These are phyloP conservation scores for Rhododendron williamsianum DNA, from an alignment of 148 eudicot species.

Conservation along the genomic window DNA sequence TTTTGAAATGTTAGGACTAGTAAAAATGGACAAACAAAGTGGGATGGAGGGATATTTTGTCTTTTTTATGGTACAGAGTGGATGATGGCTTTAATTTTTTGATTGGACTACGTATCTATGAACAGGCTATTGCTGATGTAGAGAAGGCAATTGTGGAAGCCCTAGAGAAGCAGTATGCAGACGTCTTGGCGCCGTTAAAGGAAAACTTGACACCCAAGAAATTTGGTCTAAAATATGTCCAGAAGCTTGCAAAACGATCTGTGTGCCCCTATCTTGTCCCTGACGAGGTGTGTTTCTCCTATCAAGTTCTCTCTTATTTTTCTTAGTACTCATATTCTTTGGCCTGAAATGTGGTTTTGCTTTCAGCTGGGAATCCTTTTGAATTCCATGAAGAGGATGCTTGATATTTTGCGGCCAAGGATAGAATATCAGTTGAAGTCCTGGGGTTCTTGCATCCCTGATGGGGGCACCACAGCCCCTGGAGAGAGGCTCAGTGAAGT, in stretches of 20 bases:
- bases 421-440: conserved; percentile 57
- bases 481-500: conserved; percentile 70
- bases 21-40: not conserved
- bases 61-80: not conserved
- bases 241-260: conserved; percentile 57
- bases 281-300: conserved; percentile 39
- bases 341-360: not conserved
- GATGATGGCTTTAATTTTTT: not conserved
- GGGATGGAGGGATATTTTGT: not conserved
- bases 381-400: conserved; percentile 82
- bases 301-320: not conserved
- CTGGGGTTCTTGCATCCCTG: conserved; percentile 53
- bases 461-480: conserved; percentile 38
- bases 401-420: conserved; percentile 58
- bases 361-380: conserved; percentile 60
- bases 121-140: conserved; percentile 67
- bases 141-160: conserved; percentile 65
- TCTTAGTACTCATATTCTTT: not conserved
- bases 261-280: conserved; percentile 39
- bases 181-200: conserved; percentile 64
- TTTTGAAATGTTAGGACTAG: not conserved
- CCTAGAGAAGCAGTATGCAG: conserved; percentile 61
- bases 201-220: conserved; percentile 47
- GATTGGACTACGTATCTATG: not conserved
- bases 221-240: conserved; percentile 72